Base-by-base conservation (phyloP, 2,329 filamentous ascomycete genomes). In the Leptographium wingfieldii region DNA sequence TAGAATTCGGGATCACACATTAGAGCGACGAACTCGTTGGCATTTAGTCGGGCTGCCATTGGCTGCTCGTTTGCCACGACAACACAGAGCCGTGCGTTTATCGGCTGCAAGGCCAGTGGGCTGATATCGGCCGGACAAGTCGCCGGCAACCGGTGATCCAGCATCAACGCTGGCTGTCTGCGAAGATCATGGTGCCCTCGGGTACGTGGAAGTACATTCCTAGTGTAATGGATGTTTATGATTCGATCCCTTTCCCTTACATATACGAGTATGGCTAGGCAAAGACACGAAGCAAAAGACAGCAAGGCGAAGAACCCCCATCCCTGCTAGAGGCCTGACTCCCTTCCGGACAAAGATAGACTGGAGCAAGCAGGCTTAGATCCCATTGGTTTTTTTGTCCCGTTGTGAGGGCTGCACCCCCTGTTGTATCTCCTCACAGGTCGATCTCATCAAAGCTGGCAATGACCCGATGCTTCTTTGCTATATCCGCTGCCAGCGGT, bases 401-500 rank as follows among this genome's bases (percentile, higher is more conserved):
- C 7, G 22, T 3, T 11, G 14, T 27, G 22, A 49, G 3, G 11
- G 1, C 5, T 27, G 25, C 3, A 27, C 4, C 5, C n/a, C 5
- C n/a, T n/a, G 4, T 3, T 3, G 4, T 19, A 10, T 35, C 6
- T 27, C 22, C n/a, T 33, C 35, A 59, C n/a, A 62, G 38, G 33
- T 62, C 55, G 22, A 69, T 55, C 59, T 68, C 66, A 19, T 66
- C 67, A 63, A 77, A 71, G 55, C 63, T 69, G 38, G 59, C 63
- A 55, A 72, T 65, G 27, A 72, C 68, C 59, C 48, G 63, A 61
- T 72, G 66, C 61, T 57, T 56, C 51, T 60, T 60, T 56, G 66
- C 61, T 2, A 63, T 64, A 31, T 77, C 76, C 25, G 73, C 71
- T 12, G 79, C 74, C 63, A 92, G 72, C 35, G 77, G 77, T 46